phyloP scores from a whole-genome alignment of 1,284 basidiomycete species.

The Pisolithus thermaeus region DNA sequence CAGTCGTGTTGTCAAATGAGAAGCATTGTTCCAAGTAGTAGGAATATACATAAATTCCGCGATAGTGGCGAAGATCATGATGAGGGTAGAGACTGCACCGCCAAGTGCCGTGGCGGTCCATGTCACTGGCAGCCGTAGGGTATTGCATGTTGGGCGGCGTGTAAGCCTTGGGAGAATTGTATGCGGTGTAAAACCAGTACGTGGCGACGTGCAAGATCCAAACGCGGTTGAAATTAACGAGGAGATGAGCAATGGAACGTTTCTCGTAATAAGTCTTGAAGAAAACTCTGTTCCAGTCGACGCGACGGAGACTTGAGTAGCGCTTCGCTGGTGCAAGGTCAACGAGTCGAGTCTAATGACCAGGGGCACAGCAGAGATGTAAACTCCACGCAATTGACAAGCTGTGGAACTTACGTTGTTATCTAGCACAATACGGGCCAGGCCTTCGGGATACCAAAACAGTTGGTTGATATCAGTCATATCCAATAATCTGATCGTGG shows the following conservation, averaged over 20 bases:
- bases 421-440: slow-evolving; percentile 84
- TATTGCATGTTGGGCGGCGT: slow-evolving; percentile 54
- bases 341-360: slow-evolving; percentile 74
- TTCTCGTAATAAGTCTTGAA: slow-evolving; percentile 98
- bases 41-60: slow-evolving; percentile 94
- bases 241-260: slow-evolving; percentile 84
- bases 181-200: slow-evolving; percentile 94
- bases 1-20: slow-evolving; percentile 85
- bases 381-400: background rate
- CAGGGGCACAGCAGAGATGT: slow-evolving; percentile 4
- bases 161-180: slow-evolving; percentile 94
- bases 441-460: slow-evolving; percentile 99
- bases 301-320: slow-evolving; percentile 84
- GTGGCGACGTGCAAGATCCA: slow-evolving; percentile 91
- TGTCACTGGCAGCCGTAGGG: slow-evolving; percentile 73
- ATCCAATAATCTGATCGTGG: slow-evolving; percentile 94
- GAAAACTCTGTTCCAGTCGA: slow-evolving; percentile 90
- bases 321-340: slow-evolving; percentile 87
- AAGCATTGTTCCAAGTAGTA: slow-evolving; percentile 97
- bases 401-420: slow-evolving; percentile 61
- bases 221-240: slow-evolving; percentile 96
- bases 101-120: slow-evolving; percentile 93
- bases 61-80: slow-evolving; percentile 88
- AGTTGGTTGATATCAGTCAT: slow-evolving; percentile 99
- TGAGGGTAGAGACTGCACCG: slow-evolving; percentile 82